Base-by-base conservation (phyloP, 202 grass and related monocot genomes). In the Saccharum hybrid region DNA sequence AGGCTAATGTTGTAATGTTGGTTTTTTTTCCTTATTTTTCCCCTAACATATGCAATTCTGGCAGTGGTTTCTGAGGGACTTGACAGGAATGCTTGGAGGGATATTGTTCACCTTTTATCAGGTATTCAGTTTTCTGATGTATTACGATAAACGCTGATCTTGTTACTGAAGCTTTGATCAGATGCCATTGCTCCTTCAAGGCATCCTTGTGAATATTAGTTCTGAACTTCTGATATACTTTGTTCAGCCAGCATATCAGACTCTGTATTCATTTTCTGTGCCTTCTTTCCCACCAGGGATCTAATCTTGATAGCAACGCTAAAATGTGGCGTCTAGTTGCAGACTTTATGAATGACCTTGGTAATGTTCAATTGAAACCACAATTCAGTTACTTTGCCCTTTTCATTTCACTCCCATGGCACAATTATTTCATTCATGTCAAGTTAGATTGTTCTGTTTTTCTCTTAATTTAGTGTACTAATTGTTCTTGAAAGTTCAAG, bases 341-440 rank as follows among this genome's bases (percentile, higher is more conserved):
- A 86, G 96, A 98, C 90, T 98, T 98, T 74, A 95, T 93, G 92
- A 98, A 98, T 82, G 96, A 98, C 76, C 87, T 98, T 72, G 96
- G 96, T 98, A 93, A 93, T 74, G 78, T 23, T 82, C 7, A 72
- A 41, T 43, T 69, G 10, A 70, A 85, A 75, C 45, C 54, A 40
- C 40, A 75, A 78, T 66, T 81, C 4, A 72, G 28, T 45, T 73
- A 4, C 36, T 62, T 79, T 48, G 46, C 46, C 14, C 70, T 30
- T 0, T 62, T 62, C 28, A 33, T 80, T 28, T 72, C 51, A 38
- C 15, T 76, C 39, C 31, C 19, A 57, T 23, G 18, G 56, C 33
- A 49, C 13, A 72, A 57, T 22, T 72, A 57, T 28, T 73, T 34
- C 54, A 65, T 30, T 56, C 45, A 57, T 60, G 46, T 23, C 43